phyloP scores from a whole-genome alignment of 225 moss, liverwort and hornwort genomes.

The Rhytidiadelphus loreus region DNA sequence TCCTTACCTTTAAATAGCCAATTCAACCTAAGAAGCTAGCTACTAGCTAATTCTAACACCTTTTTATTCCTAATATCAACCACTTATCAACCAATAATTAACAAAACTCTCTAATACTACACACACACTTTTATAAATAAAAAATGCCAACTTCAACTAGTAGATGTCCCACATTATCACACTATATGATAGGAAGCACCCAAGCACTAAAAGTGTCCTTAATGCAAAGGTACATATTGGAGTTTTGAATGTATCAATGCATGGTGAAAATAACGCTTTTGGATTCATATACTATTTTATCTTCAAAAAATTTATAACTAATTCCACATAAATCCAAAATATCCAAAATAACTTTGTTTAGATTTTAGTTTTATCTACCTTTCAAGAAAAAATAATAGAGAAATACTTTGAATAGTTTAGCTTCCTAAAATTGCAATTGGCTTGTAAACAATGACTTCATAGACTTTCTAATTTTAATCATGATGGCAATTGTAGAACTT shows the following conservation, averaged over 20 bases:
- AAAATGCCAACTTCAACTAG: too few species aligned
- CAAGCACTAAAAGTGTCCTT: not conserved
- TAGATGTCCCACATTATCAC: too few species aligned
- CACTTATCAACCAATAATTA: too few species aligned
- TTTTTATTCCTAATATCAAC: too few species aligned
- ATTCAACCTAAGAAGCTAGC: too few species aligned
- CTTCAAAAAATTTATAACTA: not conserved
- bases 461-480: not conserved
- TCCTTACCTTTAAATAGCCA: too few species aligned
- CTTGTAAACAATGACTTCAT: not conserved
- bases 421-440: accelerated
- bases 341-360: not conserved
- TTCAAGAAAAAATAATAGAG: not conserved
- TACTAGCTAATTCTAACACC: accelerated
- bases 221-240: not conserved
- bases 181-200: not conserved
- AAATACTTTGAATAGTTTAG: not conserved
- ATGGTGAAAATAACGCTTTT: not conserved
- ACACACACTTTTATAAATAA: too few species aligned
- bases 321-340: not conserved
- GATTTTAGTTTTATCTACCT: not conserved
- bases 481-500: not conserved
- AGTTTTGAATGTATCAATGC: not conserved
- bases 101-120: too few species aligned
- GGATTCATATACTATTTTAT: not conserved